phyloP scores from a whole-genome alignment of 176 grass and related monocot genomes.

The Cenchrus purpureus region DNA sequence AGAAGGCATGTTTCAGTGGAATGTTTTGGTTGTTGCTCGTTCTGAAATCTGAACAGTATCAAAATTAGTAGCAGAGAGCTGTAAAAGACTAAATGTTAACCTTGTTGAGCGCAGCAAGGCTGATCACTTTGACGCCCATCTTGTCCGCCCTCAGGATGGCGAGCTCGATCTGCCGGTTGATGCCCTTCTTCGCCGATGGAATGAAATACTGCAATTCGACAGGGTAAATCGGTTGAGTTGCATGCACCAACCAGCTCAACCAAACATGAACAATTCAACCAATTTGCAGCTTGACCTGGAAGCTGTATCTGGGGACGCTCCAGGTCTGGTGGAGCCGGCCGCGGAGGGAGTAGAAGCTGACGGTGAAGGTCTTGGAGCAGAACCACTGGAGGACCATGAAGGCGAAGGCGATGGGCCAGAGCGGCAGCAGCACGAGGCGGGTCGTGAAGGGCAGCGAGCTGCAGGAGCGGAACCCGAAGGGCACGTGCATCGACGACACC shows the following conservation, averaged over 20 bases:
- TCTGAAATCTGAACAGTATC: background rate
- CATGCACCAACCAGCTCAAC: too few relatives aligned
- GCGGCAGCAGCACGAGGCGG: slow-evolving; percentile 49
- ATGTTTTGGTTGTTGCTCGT: background rate
- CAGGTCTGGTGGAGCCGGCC: slow-evolving; percentile 75
- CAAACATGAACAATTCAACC: too few relatives aligned
- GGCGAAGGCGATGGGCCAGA: slow-evolving; percentile 60
- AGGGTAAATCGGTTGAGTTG: too few relatives aligned
- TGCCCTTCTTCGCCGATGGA: slow-evolving; percentile 72
- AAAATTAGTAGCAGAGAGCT: background rate
- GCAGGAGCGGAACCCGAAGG: slow-evolving; percentile 73
- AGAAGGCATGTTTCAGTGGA: background rate
- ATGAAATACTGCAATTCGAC: slow-evolving; percentile 64
- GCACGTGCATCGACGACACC: slow-evolving; percentile 70
- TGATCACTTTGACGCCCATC: slow-evolving; percentile 92
- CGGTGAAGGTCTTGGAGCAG: slow-evolving; percentile 83
- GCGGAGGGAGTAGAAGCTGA: slow-evolving; percentile 75
- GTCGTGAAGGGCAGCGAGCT: slow-evolving; percentile 58
- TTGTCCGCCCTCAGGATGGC: slow-evolving; percentile 79
- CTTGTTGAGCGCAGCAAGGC: slow-evolving; percentile 94
- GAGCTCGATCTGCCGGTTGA: slow-evolving; percentile 86
- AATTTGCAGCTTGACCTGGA: slow-evolving; percentile 56
- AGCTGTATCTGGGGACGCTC: slow-evolving; percentile 82
- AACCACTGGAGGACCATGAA: slow-evolving; percentile 70
- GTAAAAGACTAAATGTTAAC: slow-evolving; percentile 5